Conservation (phyloP, 2,329 filamentous ascomycete species). For the Helminthosporium solani region DNA sequence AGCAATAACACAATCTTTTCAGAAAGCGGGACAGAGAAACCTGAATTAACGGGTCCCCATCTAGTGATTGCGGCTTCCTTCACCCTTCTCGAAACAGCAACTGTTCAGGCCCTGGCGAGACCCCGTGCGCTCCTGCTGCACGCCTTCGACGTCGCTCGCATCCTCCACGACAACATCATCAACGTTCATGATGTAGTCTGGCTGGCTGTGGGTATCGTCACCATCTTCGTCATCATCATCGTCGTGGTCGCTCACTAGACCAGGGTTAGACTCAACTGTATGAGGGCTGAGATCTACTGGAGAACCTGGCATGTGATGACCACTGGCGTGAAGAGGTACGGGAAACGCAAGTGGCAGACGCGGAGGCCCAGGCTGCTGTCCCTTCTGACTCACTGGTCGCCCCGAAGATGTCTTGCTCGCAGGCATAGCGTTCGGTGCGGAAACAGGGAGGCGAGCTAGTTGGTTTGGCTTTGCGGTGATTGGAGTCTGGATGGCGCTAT, state of each 20-base stretch:
- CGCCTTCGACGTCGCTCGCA: constrained; percentile 42
- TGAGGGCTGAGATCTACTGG: constrained; percentile 49
- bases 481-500: constrained; percentile 33
- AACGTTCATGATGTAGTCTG: constrained; percentile 35
- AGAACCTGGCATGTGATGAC: constrained; percentile 34
- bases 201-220: constrained; percentile 39
- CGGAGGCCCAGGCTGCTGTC: constrained; percentile 25
- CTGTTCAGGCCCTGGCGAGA: constrained; percentile 34
- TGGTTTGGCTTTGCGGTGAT: constrained; percentile 28
- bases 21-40: constrained; percentile 19
- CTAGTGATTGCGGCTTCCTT: constrained; percentile 40
- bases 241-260: constrained; percentile 53
- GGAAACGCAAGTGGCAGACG: constrained; percentile 36
- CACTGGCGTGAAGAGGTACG: constrained; percentile 26
- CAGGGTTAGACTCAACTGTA: constrained; percentile 51
- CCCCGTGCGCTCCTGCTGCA: constrained; percentile 30
- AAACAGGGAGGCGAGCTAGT: constrained; percentile 35
- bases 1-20: constrained; percentile 28
- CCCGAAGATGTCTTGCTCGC: constrained; percentile 31
- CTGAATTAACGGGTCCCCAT: constrained; percentile 28
- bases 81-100: constrained; percentile 35
- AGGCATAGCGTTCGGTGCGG: constrained; percentile 22
- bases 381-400: constrained; percentile 39
- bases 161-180: constrained; percentile 44
- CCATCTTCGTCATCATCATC: constrained; percentile 50